These are phyloP conservation scores for Lipomyces starkeyi DNA, from an alignment of 805 yeast genomes.

Conservation along the genomic window DNA sequence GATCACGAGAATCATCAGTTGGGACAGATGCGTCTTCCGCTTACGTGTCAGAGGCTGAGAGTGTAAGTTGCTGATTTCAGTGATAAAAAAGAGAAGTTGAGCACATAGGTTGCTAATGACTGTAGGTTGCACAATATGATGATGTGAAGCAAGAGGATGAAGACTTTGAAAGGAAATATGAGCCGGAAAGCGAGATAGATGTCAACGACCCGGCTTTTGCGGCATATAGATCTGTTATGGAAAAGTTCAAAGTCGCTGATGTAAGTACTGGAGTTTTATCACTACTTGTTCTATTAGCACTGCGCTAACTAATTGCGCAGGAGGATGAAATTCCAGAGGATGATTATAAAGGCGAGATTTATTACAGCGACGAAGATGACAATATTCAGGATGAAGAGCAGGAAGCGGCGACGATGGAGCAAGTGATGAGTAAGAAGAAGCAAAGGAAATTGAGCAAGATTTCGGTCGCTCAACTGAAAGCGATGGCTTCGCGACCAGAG, in stretches of 20 bases:
- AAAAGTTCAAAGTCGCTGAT: constrained; percentile 46
- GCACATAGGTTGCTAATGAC: neutral
- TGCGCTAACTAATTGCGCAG: constrained; percentile 11
- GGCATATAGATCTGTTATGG: constrained; percentile 48
- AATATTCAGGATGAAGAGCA: constrained; percentile 43
- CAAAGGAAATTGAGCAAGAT: constrained; percentile 58
- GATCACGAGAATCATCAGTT: constrained; percentile 24
- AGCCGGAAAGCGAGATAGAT: constrained; percentile 16
- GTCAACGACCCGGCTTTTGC: constrained; percentile 45
- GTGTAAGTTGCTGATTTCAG: constrained; percentile 8
- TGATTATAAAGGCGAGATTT: constrained; percentile 44
- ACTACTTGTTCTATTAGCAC: neutral
- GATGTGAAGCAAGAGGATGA: constrained; percentile 15
- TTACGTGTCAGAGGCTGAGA: constrained; percentile 16
- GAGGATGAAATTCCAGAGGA: constrained; percentile 32
- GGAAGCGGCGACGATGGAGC: constrained; percentile 36
- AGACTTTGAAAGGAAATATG: neutral
- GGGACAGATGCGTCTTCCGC: constrained; percentile 12
- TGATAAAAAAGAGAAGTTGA: neutral
- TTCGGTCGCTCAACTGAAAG: constrained; percentile 70
- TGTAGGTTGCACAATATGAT: constrained; percentile 13
- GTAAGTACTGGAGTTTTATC: constrained; percentile 6
- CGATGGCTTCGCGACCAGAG: constrained; percentile 66
- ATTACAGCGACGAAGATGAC: constrained; percentile 47
- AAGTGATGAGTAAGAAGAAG: constrained; percentile 55